Base-by-base conservation (phyloP, 2,329 filamentous ascomycete genomes). In the Gaeumannomyces sp. region DNA sequence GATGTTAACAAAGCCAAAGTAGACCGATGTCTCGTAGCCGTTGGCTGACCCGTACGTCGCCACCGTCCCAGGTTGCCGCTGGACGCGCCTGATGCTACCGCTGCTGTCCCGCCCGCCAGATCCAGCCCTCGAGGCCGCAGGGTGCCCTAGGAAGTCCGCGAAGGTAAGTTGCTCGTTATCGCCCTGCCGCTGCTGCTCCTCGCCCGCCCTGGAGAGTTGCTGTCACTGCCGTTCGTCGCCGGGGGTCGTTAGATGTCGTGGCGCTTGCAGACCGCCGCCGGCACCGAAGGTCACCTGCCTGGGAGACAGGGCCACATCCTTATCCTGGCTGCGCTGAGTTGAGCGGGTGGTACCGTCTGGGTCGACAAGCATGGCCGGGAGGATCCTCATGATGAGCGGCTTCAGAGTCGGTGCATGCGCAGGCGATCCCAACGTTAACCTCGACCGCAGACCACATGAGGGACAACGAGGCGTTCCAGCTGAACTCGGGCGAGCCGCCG, bases 371-470 rank as follows among this genome's bases (percentile, higher is more conserved):
- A 86, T 84, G 27, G 79, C 75, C 2, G 85, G 85, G n/a, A 87
- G 75, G 63, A 87, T 80, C 66, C 81, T 81, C 68, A 91, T 85
- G 64, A 94, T 87, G 8, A 98, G 80, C 1, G 94, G 93, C 73
- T 97, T 97, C 67, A 97, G 79, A 0, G 90, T 94, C 11, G 94
- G 94, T 90, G 71, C 93, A 97, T 58, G 90, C 93, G 72, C 92
- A 96, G 68, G 93, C 89, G 70, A 97, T 93, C 25, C 92, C 93
- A 1, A 96, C 81, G 69, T 96, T 95, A 72, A 97, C 92, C 75
- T 97, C 93, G 64, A 97, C 87, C 16, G 89, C 90, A 22, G 91
- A 94, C 94, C 93, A 98, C 91, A 97, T 94, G 72, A 96, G 89
- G 0, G 92, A 91, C 6, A 93, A 78, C 0, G 91, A 92, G 0